Base-by-base conservation (phyloP, 495 filamentous ascomycete genomes). In the Xylaria nigripes region DNA sequence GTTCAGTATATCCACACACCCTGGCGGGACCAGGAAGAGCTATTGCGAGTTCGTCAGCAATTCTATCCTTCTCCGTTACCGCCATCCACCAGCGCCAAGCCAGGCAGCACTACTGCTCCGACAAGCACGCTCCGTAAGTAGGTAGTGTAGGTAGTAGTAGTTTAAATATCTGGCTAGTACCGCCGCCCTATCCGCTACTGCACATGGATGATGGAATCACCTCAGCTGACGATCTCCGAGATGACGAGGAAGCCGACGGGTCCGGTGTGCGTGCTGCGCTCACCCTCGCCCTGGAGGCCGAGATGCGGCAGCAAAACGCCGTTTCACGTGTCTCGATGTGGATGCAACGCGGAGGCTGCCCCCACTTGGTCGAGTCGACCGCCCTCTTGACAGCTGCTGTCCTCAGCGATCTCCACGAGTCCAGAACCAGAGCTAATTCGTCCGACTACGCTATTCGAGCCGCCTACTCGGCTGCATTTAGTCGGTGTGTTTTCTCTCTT, bases 311-410 rank as follows among this genome's bases (percentile, higher is more conserved):
- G 13, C 52, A 56, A 48, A 49, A 41, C 38, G 75, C 73, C 38
- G 73, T 80, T 44, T 70, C 74, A 45, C 69, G 70, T 45, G 78
- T 80, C 25, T 69, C 71, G 16, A 72, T 80, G 61, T 81, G 76
- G 76, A 73, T 78, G 72, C 74, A 80, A 59, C 82, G 87, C 58
- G 87, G 87, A 50, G 82, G 81, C 60, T 83, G 90, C 42, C 87
- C 88, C 25, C 87, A 92, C 70, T 75, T 88, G 57, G 80, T 94
- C 48, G 87, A 91, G 70, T 86, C 85, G 13, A 94, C 87, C 1
- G 87, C 87, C 15, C 72, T 90, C 24, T 73, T 94, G 52, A 84
- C 80, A 34, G 83, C 88, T 56, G 87, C 87, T 6, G 76, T 86
- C 44, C 72, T 94, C 25, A 79, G 81, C 56, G 86, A 90, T 64